Evolutionary conservation across 2,329 filamentous ascomycete species (phyloP).

Genomic region (Dactylonectria estremocensis): DNA sequence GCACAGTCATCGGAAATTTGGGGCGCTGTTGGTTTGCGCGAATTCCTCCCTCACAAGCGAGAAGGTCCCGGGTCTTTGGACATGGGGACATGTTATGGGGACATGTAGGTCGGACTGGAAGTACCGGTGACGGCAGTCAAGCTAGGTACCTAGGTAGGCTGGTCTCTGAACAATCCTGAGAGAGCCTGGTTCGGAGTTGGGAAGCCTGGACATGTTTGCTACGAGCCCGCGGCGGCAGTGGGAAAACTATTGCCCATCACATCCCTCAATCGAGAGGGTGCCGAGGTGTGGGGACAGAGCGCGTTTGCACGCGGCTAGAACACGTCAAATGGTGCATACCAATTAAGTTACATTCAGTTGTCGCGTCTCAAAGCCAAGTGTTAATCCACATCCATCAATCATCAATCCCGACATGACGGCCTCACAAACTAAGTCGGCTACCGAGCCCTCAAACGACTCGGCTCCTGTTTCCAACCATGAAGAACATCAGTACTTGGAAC

Average conservation of each 20-base stretch:
- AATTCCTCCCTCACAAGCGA: slow-evolving; percentile 32
- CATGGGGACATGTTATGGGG: background rate
- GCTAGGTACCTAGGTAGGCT: background rate
- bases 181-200: background rate
- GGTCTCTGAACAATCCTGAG: background rate
- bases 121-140: background rate
- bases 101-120: slow-evolving; percentile 1
- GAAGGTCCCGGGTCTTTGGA: slow-evolving; percentile 23
- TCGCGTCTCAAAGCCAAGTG: background rate
- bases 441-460: slow-evolving; percentile 33
- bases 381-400: background rate
- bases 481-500: slow-evolving; percentile 93
- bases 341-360: slow-evolving; percentile 22
- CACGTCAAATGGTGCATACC: slow-evolving; percentile 20
- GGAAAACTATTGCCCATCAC: slow-evolving; percentile 26
- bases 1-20: slow-evolving; percentile 28
- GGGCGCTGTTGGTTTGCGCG: slow-evolving; percentile 37
- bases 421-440: slow-evolving; percentile 27
- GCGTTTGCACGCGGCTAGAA: slow-evolving; percentile 23
- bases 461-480: slow-evolving; percentile 70
- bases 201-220: slow-evolving; percentile 4
- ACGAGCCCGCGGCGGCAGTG: background rate
- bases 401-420: slow-evolving; percentile 36
- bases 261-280: background rate
- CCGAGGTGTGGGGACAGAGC: slow-evolving; percentile 11